Conservation (phyloP, 2,329 filamentous ascomycete genomes). For the Aspergillus quadrilineatus region DNA sequence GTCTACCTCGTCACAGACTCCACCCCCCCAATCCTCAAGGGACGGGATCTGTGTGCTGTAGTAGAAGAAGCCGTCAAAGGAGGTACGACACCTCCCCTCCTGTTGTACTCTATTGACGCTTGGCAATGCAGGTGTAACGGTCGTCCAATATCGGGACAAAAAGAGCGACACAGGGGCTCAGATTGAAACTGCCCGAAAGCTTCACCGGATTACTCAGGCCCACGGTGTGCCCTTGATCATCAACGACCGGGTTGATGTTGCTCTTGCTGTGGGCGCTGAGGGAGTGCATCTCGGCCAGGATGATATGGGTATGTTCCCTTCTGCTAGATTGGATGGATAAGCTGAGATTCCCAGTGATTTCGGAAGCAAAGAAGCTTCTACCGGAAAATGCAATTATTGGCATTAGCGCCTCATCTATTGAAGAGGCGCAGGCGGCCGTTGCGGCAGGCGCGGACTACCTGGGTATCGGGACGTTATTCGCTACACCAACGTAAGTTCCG, state of each 20-base stretch:
- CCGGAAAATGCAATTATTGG: constrained; percentile 80
- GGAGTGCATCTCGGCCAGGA: constrained; percentile 95
- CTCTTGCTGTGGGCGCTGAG: constrained; percentile 79
- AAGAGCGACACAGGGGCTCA: constrained; percentile 69
- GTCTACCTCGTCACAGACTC: constrained; percentile 93
- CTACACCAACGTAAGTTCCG: constrained; percentile 70
- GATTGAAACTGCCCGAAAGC: constrained; percentile 65
- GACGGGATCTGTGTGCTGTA: constrained; percentile 66
- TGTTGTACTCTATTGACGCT: constrained; percentile 8
- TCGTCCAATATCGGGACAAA: constrained; percentile 93
- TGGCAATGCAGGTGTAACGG: constrained; percentile 60
- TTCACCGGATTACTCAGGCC: constrained; percentile 69
- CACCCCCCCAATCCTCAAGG: constrained; percentile 76
- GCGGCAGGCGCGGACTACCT: constrained; percentile 82
- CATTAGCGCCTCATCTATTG: constrained; percentile 73
- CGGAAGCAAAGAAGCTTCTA: constrained; percentile 68
- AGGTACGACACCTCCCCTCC: constrained; percentile 48
- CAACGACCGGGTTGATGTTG: constrained; percentile 90
- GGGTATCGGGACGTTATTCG: constrained; percentile 85
- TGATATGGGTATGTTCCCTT: constrained; percentile 66
- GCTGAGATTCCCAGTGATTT: constrained; percentile 49
- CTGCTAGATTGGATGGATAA: neutral
- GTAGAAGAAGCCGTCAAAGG: constrained; percentile 74
- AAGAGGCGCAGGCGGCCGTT: constrained; percentile 72
- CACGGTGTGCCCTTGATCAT: constrained; percentile 78